Evolutionary conservation across 139 green algal species (phyloP), one percentile per base, ranked within the genome.

Genomic region (Yamagishiella unicocca): DNA sequence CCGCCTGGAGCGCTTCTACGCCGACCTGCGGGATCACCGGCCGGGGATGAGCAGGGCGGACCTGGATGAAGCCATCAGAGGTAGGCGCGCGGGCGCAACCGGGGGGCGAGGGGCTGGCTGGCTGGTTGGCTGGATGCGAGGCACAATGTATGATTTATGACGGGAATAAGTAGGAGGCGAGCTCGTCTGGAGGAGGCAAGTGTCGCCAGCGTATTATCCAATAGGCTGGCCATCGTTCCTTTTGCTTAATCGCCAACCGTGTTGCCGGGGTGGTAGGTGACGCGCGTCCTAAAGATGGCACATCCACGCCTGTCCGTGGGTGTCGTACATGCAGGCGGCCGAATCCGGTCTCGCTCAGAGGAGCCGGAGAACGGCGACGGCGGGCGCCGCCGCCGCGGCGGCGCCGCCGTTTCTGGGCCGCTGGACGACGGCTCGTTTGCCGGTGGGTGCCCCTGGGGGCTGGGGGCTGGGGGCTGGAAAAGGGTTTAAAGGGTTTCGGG

Each of bases 1-100:
- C 4, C 87, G 96, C 7, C 61, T 97, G 40, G 93, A 97, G 29
- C 94, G 93, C 62, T 96, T 98, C 70, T 94, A 96, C 75, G 92
- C 93, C 3, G 94, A 98, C 87, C 89, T 97, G 37, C 64, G 82
- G 75, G 94, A 95, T 37, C 97, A 95, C 76, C 84, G 91, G 61
- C 90, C 87, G 2, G 90, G 87, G 1, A n/a, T 84, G 4, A 87
- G 62, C 50, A 64, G 87, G 3, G 84, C 82, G 9, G 89, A 90
- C 42, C 37, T 92, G 66, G 89, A 92, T 2, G 89, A 90, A 29
- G 79, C 66, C 22, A 85, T 68, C 2, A 27, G 85, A 3, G 50
- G 64, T 80, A n/a, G n/a, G n/a, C n/a, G n/a, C n/a, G n/a, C n/a
- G n/a, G n/a, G n/a, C n/a, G n/a, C n/a, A n/a, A n/a, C n/a, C n/a